Evolutionary conservation across 257 asterid species (phyloP), one percentile per base, ranked within the genome.

Genomic region (Fraxinus cuspidata): DNA sequence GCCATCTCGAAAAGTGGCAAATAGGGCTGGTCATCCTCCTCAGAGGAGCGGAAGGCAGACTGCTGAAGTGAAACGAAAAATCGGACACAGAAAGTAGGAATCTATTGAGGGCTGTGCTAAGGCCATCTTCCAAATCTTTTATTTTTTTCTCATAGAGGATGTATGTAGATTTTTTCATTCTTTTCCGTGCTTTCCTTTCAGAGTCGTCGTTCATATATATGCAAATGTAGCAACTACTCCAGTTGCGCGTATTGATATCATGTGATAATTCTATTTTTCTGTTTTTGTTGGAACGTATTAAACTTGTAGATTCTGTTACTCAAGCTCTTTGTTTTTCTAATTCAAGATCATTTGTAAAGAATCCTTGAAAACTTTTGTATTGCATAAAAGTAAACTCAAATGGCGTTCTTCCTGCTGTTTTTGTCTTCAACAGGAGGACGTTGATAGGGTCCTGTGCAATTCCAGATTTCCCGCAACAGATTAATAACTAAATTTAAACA

Each of bases 51-150:
- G 91, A 37, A 86, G 90, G 80, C 88, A 83, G 47, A 80, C 85
- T 49, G 58, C 87, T 40, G 97, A 88, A 79, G 78, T 76, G 38
- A 91, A 94, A 78, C 89, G 96, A 34, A 92, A 92, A 86, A 71
- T 85, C 2, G 96, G 85, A 66, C 82, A 72, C 35, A 92, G 97
- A 81, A 94, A 92, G 86, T 90, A 87, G 85, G 47, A 71, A 70
- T 9, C 42, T 34, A 1, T 49, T 29, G 25, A 28, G 37, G 65
- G 75, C 21, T 67, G 63, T 35, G 70, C 69, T 76, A 38, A 75
- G 72, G 73, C 72, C 23, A 34, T 60, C 74, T 79, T 77, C 78
- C 65, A 64, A 82, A 75, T 80, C 72, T 83, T 85, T 83, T 2
- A 35, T 65, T 42, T 64, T 73, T 65, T 60, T 78, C 70, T 81